Percentiles rank a stretch among this genome's conserved stretches.
Conservation (phyloP, 176 grass and related monocot species). For the Calamus simplicifolius region DNA sequence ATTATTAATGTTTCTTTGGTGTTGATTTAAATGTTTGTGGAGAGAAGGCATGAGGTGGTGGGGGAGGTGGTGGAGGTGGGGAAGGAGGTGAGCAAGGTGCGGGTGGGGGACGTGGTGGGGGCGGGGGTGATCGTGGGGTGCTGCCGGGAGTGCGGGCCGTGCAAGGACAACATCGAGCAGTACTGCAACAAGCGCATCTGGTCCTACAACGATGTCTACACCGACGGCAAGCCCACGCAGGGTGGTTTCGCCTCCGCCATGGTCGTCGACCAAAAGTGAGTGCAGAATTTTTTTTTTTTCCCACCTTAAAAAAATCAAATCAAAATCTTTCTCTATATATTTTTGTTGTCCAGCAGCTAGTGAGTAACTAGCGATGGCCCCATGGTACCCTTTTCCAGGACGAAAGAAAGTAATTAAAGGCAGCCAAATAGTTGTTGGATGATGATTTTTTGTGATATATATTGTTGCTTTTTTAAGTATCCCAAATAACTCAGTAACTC, state of each 20-base stretch:
- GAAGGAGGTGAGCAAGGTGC: constrained; percentile 39
- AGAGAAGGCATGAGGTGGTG: constrained; percentile 78
- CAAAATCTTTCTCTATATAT: too few relatives aligned
- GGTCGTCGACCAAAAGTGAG: constrained; percentile 94
- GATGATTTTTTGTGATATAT: too few relatives aligned
- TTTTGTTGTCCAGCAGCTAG: too few relatives aligned
- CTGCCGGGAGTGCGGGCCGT: constrained; percentile 68
- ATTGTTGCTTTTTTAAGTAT: too few relatives aligned
- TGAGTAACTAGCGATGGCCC: too few relatives aligned
- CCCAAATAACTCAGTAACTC: too few relatives aligned
- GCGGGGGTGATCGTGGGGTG: constrained; percentile 68
- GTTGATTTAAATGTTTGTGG: neutral
- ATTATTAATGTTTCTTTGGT: neutral
- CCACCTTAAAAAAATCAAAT: too few relatives aligned
- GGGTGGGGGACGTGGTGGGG: constrained; percentile 52
- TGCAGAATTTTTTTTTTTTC: neutral
- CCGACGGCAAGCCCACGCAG: constrained; percentile 74
- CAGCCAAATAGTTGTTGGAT: too few relatives aligned
- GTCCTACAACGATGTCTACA: constrained; percentile 95
- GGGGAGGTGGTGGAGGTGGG: constrained; percentile 87
- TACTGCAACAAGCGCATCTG: constrained; percentile 95
- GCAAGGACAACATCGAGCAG: constrained; percentile 80
- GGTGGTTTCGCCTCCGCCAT: constrained; percentile 82
- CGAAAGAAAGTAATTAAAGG: too few relatives aligned
- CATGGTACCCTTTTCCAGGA: too few relatives aligned